phyloP scores from a whole-genome alignment of 2,329 filamentous ascomycete species.

The Fusarium sp. region DNA sequence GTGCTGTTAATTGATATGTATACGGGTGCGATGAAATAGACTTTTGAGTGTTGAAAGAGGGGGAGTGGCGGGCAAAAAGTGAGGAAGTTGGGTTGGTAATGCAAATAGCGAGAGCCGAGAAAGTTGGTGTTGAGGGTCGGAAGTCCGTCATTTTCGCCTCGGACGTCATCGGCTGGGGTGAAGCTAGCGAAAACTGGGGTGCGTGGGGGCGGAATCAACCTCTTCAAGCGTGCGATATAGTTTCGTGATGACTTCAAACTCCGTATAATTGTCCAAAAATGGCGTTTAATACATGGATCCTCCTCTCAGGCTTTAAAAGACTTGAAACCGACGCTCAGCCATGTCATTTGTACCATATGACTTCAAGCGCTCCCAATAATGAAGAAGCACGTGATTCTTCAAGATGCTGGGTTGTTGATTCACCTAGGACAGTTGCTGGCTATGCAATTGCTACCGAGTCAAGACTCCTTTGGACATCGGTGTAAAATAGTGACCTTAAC shows the following conservation, averaged over 20 bases:
- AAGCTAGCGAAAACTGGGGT: background rate
- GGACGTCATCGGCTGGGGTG: conserved; percentile 48
- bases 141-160: conserved; percentile 45
- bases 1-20: background rate
- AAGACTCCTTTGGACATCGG: background rate
- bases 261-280: background rate
- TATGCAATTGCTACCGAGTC: background rate
- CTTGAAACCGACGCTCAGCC: accelerated
- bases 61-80: background rate
- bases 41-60: background rate
- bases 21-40: accelerated
- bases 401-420: background rate
- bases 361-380: accelerated
- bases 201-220: background rate
- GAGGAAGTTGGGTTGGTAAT: conserved; percentile 22
- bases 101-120: conserved; percentile 22
- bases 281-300: background rate
- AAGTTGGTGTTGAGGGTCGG: conserved; percentile 40
- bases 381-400: background rate
- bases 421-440: background rate
- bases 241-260: background rate
- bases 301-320: background rate
- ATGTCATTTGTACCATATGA: background rate
- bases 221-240: background rate
- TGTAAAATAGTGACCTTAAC: background rate